These are phyloP conservation scores for Aspergillus sparsus DNA, from an alignment of 495 filamentous ascomycete species.

Conservation along the genomic window DNA sequence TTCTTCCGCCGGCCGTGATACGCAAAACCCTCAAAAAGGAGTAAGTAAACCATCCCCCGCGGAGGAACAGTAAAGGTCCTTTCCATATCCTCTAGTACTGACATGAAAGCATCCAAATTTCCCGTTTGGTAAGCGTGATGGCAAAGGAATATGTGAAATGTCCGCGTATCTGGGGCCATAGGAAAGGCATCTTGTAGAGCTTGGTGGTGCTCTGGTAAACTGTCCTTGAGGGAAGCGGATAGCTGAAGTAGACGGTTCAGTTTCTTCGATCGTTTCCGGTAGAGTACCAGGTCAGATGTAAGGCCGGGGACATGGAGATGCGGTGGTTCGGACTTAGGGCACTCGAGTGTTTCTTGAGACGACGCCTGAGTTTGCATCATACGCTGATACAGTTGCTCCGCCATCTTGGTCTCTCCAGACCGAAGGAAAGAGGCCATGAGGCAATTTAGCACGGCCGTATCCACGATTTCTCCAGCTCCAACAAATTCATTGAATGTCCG, in stretches of 20 bases:
- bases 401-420: conserved; percentile 68
- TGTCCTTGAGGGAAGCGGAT: conserved; percentile 32
- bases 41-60: conserved; percentile 42
- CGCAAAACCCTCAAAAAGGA: conserved; percentile 73
- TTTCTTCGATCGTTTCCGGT: conserved; percentile 32
- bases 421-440: conserved; percentile 76
- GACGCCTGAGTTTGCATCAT: conserved; percentile 62
- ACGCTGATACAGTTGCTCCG: conserved; percentile 74
- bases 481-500: conserved; percentile 75
- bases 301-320: conserved; percentile 29
- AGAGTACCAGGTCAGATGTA: conserved; percentile 32
- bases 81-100: conserved; percentile 46
- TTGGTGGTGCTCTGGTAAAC: conserved; percentile 34
- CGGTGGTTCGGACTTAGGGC: neutral
- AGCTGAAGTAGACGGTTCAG: conserved; percentile 42
- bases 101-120: conserved; percentile 37
- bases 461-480: conserved; percentile 78
- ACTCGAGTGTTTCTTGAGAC: conserved; percentile 24
- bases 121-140: conserved; percentile 41
- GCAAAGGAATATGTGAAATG: conserved; percentile 46
- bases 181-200: conserved; percentile 42
- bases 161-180: conserved; percentile 47
- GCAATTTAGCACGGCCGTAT: conserved; percentile 83
- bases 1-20: conserved; percentile 66
- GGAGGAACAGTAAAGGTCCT: conserved; percentile 39